Evolutionary conservation across 108 stramenopile species (phyloP), one percentile per base, ranked within the genome.

Genomic region (Conticribra weissflogii): DNA sequence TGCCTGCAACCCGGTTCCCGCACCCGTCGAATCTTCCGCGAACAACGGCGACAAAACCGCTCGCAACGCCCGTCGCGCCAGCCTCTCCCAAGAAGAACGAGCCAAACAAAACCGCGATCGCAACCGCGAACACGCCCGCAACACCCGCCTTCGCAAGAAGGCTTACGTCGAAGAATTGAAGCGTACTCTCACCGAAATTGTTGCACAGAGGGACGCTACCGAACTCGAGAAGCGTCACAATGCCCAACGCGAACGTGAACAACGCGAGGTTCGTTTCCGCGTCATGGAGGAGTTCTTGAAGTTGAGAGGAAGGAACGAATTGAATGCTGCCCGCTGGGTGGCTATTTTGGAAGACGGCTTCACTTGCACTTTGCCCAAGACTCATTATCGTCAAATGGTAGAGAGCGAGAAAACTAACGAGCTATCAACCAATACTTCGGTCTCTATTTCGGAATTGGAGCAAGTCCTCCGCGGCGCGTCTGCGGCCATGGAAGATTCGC

Each of bases 81-180:
- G 81, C 57, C 76, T 95, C 24, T 88, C 94, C 23, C 86, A 91
- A 24, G 94, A 95, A 71, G 94, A 95, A 70, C 81, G 94, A 24
- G 91, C 91, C 3, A 85, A 88, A 54, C 91, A 93, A 75, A 93
- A 95, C 53, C 90, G 96, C 25, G 96, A 97, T 67, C 82, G 96
- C n/a, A 97, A 97, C 66, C 74, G 94, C 44, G 96, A 97, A 59
- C 96, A 97, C 74, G 96, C 96, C 25, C 82, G 92, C 31, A 97
- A 97, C 74, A 97, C 96, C 17, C 78, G 96, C 29, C 77, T 93
- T 24, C 84, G 96, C 27, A 97, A 97, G 76, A 97, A 97, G 77
- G 96, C 96, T n/a, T 97, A 94, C 59, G 96, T 96, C 12, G 90
- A 92, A 55, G 93, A 96, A 55, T 79, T 96, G 60, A 96, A 96